Evolutionary conservation across 2,329 filamentous ascomycete genomes (phyloP).

Genomic region (Pseudodiploospora longispora): DNA sequence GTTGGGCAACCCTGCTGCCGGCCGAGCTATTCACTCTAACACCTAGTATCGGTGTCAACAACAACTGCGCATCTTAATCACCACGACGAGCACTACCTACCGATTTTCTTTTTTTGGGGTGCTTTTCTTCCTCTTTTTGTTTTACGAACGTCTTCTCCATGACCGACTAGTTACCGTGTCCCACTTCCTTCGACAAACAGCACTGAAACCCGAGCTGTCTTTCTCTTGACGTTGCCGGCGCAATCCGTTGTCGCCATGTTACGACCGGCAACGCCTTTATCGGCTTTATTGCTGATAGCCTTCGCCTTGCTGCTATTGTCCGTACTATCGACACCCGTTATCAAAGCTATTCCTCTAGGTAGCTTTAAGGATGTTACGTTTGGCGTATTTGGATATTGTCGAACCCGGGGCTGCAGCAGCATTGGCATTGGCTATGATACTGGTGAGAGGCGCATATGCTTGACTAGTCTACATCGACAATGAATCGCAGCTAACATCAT

Average conservation of each 20-base stretch:
- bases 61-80: too few species aligned
- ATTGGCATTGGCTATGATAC: slow-evolving; percentile 81
- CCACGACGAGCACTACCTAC: too few species aligned
- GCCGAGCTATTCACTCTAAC: too few species aligned
- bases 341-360: slow-evolving; percentile 76
- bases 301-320: slow-evolving; percentile 81
- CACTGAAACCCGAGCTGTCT: too few species aligned
- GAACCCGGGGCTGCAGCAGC: slow-evolving; percentile 54
- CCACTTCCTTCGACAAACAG: too few species aligned
- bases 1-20: too few species aligned
- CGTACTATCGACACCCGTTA: slow-evolving; percentile 84
- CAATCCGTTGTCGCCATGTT: slow-evolving; percentile 54
- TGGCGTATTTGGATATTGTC: slow-evolving; percentile 89
- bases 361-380: slow-evolving; percentile 70
- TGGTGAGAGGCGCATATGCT: slow-evolving; percentile 36
- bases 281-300: slow-evolving; percentile 74
- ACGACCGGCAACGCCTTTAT: slow-evolving; percentile 85
- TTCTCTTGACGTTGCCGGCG: neutral
- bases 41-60: too few species aligned
- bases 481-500: neutral
- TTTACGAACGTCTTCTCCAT: too few species aligned
- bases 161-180: too few species aligned
- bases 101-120: too few species aligned
- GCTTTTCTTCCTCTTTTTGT: too few species aligned
- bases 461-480: neutral